Conservation (phyloP, 805 yeast genomes). For the Lipomyces sp. region DNA sequence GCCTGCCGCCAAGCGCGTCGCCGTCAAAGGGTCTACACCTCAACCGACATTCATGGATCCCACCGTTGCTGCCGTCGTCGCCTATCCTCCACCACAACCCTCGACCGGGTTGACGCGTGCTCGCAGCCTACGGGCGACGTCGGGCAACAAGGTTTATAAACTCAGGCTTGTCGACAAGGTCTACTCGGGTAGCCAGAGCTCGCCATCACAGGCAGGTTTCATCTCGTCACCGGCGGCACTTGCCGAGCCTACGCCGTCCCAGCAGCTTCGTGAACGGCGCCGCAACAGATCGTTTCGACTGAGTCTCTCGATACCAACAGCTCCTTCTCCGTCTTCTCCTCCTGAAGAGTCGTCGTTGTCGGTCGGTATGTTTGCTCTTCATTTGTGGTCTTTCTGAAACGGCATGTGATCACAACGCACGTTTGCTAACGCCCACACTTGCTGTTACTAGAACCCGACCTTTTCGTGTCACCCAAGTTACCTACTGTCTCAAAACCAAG, state of each 20-base stretch:
- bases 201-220: constrained; percentile 7
- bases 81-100: constrained; percentile 14
- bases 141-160: constrained; percentile 30
- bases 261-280: constrained; percentile 22
- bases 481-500: constrained; percentile 19
- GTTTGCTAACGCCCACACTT: background rate
- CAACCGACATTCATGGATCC: background rate
- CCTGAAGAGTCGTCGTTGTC: constrained; percentile 26
- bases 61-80: constrained; percentile 6
- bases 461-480: constrained; percentile 31
- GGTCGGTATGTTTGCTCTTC: constrained; percentile 15
- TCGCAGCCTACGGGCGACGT: constrained; percentile 28
- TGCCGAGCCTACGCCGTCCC: background rate
- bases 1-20: background rate
- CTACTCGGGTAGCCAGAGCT: constrained; percentile 12
- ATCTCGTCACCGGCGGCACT: constrained; percentile 2
- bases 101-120: constrained; percentile 21
- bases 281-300: constrained; percentile 28
- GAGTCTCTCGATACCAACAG: constrained; percentile 26
- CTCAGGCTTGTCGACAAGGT: constrained; percentile 34
- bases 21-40: background rate
- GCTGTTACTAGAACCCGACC: constrained; percentile 20
- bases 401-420: background rate
- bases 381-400: background rate
- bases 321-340: constrained; percentile 26